A percentile compares a stretch with the other conserved stretches of the same genome.
Evolutionary conservation across 2,329 filamentous ascomycete species (phyloP).

Genomic region (Tricladium varicosporioides): DNA sequence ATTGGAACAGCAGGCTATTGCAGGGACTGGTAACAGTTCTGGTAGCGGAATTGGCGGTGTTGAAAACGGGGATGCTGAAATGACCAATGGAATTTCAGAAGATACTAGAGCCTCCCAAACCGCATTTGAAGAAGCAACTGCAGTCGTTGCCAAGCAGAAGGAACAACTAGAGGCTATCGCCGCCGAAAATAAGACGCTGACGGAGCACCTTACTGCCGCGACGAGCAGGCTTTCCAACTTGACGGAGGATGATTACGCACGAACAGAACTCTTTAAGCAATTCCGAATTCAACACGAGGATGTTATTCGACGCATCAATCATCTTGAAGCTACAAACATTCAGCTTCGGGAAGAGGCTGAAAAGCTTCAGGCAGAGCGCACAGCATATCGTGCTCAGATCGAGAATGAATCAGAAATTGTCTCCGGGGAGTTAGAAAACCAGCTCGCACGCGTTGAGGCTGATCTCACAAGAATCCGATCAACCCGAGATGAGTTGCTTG

Average conservation of each 20-base stretch:
- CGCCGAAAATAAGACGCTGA: conserved; percentile 69
- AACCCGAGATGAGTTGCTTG: conserved; percentile 78
- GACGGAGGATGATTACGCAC: conserved; percentile 89
- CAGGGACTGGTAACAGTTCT: conserved; percentile 52
- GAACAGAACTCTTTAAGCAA: conserved; percentile 90
- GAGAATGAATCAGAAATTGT: conserved; percentile 75
- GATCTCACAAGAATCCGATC: conserved; percentile 85
- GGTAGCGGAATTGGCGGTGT: conserved; percentile 41
- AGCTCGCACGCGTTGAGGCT: conserved; percentile 75
- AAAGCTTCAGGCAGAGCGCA: conserved; percentile 81
- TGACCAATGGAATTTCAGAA: conserved; percentile 51
- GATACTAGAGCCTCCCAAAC: conserved; percentile 67
- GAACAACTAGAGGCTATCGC: conserved; percentile 81
- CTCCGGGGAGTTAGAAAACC: conserved; percentile 76
- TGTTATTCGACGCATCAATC: conserved; percentile 86
- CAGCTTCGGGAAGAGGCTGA: conserved; percentile 82
- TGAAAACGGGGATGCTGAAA: conserved; percentile 37
- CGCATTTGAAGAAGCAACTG: conserved; percentile 74
- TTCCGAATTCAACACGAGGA: conserved; percentile 90
- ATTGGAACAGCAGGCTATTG: conserved; percentile 82
- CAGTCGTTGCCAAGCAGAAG: conserved; percentile 78
- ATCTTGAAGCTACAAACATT: conserved; percentile 84
- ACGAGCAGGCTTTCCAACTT: conserved; percentile 67
- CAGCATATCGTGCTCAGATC: conserved; percentile 74
- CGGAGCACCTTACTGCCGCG: conserved; percentile 76